Base-by-base conservation (phyloP, 305 asterid species). In the Fraxinus albicans region DNA sequence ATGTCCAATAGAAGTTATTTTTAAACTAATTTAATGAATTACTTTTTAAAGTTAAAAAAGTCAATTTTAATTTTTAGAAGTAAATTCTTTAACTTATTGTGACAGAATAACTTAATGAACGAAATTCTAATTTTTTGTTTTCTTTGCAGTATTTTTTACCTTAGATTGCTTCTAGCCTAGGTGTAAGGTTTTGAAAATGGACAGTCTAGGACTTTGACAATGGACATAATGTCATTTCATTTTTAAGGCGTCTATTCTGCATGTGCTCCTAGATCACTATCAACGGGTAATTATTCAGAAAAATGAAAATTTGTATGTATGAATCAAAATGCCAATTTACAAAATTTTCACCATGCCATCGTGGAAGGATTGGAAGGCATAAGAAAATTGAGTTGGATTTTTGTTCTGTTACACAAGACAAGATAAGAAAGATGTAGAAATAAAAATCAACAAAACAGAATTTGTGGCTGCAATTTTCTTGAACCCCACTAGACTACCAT, bases 381-480 rank as follows among this genome's bases (percentile, higher is more conserved):
- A 67, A 67, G 89, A 86, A 76, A 72, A 80, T 50, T 36, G 55
- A 38, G 86, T 73, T 78, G 83, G 82, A 50, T 76, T 85, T 83
- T 88, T 85, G 88, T 86, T 87, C 73, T 86, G 63, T 84, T 77
- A 80, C 38, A 76, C 44, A 38, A 7, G 10, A 63, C 21, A 44
- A 84, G 90, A 90, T 87, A 88, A 89, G 90, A 44, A 53, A 83
- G 74, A 80, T 79, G 77, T 80, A 84, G 78, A 79, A 80, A 82
- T 58, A 47, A 84, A 90, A 85, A 90, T 84, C 82, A 84, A 85
- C 85, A 80, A 83, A 76, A 55, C 34, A 76, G 91, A 89, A 91
- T 91, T 84, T 88, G 97, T 93, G 95, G 94, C 82, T 89, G 88
- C 86, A 87, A 91, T 76, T 85, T 79, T 84, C 86, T 83, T 85